A percentile compares a stretch with the other conserved stretches of the same genome.
Evolutionary conservation across 2,329 filamentous ascomycete species (phyloP).

Genomic region (Aspergillus sp.): DNA sequence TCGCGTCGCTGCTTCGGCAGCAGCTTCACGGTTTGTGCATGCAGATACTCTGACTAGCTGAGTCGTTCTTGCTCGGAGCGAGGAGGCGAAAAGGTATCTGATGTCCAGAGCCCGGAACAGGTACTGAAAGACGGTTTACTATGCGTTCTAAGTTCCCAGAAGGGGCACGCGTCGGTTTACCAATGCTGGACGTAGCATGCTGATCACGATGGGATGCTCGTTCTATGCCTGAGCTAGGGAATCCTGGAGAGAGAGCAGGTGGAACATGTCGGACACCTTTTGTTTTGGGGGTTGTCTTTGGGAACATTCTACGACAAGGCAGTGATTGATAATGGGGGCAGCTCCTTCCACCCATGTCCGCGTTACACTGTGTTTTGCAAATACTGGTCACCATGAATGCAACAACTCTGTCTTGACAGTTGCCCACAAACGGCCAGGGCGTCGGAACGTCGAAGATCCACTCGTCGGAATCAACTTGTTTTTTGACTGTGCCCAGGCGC

Average conservation of each 20-base stretch:
- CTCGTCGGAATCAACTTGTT: conserved; percentile 51
- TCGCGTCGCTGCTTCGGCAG: conserved; percentile 51
- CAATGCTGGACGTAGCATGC: conserved; percentile 51
- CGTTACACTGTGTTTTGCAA: background rate
- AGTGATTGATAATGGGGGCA: conserved; percentile 6
- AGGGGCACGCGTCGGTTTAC: conserved; percentile 48
- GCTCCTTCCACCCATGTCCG: background rate
- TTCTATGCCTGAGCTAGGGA: conserved; percentile 34
- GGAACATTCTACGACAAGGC: conserved; percentile 28
- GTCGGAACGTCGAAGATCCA: conserved; percentile 33
- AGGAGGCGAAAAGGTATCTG: conserved; percentile 29
- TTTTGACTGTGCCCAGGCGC: conserved; percentile 19
- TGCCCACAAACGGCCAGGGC: conserved; percentile 42
- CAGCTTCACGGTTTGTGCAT: conserved; percentile 66
- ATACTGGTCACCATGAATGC: conserved; percentile 26
- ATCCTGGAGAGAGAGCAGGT: conserved; percentile 43
- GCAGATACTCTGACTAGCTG: conserved; percentile 61
- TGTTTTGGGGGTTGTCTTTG: conserved; percentile 43
- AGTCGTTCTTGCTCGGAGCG: conserved; percentile 25
- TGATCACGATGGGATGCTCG: conserved; percentile 57
- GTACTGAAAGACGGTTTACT: conserved; percentile 39
- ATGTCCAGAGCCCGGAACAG: conserved; percentile 40
- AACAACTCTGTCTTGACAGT: conserved; percentile 20
- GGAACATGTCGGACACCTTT: conserved; percentile 46
- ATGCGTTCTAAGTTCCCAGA: conserved; percentile 39